Percentiles rank a stretch among this genome's conserved stretches.
These are phyloP conservation scores for Bipolaris zeicola DNA, from an alignment of 2,329 filamentous ascomycete genomes.

Conservation along the genomic window DNA sequence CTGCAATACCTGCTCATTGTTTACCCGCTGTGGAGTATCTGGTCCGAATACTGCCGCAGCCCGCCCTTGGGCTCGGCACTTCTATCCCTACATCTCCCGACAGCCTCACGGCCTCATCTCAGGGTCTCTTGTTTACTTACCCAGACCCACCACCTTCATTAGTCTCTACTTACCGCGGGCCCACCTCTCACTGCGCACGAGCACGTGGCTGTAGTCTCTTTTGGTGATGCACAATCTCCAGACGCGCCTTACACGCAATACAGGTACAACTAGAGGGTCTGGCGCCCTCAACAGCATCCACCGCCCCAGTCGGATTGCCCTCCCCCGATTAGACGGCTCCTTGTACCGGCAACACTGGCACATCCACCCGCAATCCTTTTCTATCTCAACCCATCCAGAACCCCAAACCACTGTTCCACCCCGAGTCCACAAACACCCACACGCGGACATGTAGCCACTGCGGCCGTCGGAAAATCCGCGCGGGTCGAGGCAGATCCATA, in stretches of 20 bases:
- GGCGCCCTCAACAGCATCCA: conserved; percentile 16
- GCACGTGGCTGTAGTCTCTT: conserved; percentile 25
- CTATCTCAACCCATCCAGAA: not conserved
- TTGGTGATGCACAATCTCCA: conserved; percentile 15
- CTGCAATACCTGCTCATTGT: conserved; percentile 1
- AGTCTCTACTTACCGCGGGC: conserved; percentile 11
- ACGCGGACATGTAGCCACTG: not conserved
- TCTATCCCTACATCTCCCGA: conserved; percentile 34
- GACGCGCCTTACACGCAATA: conserved; percentile 11
- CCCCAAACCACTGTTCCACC: not conserved
- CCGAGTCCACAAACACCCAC: not conserved
- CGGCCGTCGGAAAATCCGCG: conserved; percentile 8
- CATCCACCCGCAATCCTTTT: not conserved
- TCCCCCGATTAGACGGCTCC: conserved; percentile 1
- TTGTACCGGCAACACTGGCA: not conserved
- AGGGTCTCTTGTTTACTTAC: conserved; percentile 25
- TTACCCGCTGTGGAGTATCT: conserved; percentile 22
- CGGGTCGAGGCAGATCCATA: not conserved
- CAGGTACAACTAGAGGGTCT: conserved; percentile 1
- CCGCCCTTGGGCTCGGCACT: conserved; percentile 12
- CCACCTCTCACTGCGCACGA: conserved; percentile 22
- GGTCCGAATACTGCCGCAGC: conserved; percentile 21
- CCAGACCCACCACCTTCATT: conserved; percentile 21
- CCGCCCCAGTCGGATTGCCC: not conserved
- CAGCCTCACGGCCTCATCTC: conserved; percentile 17